Conservation (phyloP, 2,329 filamentous ascomycete genomes). For the Colletotrichum trifolii region DNA sequence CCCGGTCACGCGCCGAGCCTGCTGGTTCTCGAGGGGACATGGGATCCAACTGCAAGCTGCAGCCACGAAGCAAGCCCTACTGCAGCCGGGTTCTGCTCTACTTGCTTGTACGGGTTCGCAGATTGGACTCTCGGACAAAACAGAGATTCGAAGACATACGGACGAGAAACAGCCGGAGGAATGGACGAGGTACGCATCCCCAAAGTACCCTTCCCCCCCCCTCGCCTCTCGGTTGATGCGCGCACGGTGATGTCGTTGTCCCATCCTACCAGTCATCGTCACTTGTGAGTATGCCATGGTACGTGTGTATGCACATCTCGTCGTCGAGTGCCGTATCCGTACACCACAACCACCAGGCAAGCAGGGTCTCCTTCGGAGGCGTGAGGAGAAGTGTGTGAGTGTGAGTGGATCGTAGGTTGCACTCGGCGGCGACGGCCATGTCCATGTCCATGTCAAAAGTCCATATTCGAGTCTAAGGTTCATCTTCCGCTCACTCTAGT, state of each 20-base stretch:
- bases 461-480: too few relatives aligned
- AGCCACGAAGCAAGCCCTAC: too few relatives aligned
- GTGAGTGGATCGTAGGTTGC: conserved; percentile 33
- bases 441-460: too few relatives aligned
- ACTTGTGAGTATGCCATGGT: background rate
- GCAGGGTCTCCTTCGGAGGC: too few relatives aligned
- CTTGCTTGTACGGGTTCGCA: background rate
- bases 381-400: conserved; percentile 12
- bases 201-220: conserved; percentile 14
- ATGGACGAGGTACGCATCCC: conserved; percentile 3
- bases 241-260: conserved; percentile 29
- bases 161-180: background rate
- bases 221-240: conserved; percentile 20
- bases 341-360: too few relatives aligned
- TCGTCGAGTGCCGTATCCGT: background rate
- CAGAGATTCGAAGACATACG: too few relatives aligned
- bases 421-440: conserved; percentile 26
- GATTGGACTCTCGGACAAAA: background rate
- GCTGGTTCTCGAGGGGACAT: too few relatives aligned
- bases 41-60: too few relatives aligned
- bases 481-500: too few relatives aligned
- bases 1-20: too few relatives aligned
- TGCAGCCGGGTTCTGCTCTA: too few relatives aligned
- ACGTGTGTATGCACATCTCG: conserved; percentile 3
- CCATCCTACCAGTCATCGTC: background rate